Evolutionary conservation across 495 filamentous ascomycete genomes (phyloP).

Genomic region (Friedmanniomyces simplex): DNA sequence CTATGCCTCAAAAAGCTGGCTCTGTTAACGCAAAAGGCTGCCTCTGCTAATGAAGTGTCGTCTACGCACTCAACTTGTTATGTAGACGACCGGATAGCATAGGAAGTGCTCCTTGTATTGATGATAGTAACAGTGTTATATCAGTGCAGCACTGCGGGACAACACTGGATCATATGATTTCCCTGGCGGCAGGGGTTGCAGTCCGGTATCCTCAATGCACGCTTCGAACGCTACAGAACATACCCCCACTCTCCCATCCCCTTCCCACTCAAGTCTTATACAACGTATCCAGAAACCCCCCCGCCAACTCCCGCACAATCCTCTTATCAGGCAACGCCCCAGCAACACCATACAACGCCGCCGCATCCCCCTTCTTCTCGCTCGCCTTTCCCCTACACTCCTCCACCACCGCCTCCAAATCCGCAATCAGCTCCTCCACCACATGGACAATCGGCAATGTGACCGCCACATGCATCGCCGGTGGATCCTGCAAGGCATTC

Average conservation of each 20-base stretch:
- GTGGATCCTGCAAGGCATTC: conserved; percentile 82
- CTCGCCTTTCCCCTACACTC: conserved; percentile 62
- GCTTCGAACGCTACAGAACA: conserved; percentile 3
- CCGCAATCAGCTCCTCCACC: conserved; percentile 65
- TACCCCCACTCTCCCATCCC: neutral
- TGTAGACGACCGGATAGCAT: too few species aligned
- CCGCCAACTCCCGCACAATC: conserved; percentile 80
- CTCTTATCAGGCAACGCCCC: conserved; percentile 92
- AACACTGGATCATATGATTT: too few species aligned
- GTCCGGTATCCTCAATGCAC: too few species aligned
- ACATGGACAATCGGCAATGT: conserved; percentile 74
- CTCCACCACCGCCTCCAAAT: conserved; percentile 69
- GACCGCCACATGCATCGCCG: conserved; percentile 95
- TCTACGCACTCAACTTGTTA: too few species aligned
- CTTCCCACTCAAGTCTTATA: conserved; percentile 57
- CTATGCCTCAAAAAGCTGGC: too few species aligned
- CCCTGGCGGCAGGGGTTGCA: too few species aligned
- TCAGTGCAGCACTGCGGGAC: too few species aligned
- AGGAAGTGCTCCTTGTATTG: too few species aligned
- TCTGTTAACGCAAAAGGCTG: too few species aligned
- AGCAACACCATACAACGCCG: conserved; percentile 89
- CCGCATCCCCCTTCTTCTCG: conserved; percentile 56
- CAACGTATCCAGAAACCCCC: conserved; percentile 85
- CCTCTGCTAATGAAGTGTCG: too few species aligned
- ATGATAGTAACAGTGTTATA: too few species aligned